Evolutionary conservation across 768 basidiomycete genomes (phyloP), one percentile per base, ranked within the genome.

Genomic region (Amanita jacksonii): DNA sequence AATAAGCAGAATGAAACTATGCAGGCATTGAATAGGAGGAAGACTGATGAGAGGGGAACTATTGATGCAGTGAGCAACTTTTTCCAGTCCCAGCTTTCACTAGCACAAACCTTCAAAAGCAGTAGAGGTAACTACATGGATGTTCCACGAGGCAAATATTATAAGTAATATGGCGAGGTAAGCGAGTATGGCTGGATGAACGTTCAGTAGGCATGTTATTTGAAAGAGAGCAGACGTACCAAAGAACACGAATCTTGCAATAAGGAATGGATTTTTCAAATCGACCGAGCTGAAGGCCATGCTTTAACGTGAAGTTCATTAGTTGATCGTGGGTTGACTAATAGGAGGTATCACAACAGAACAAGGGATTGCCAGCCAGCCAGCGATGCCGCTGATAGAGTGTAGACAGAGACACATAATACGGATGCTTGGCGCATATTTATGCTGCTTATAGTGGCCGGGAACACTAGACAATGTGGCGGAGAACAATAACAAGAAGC

Each of bases 101-200:
- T n/a, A n/a, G n/a, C n/a, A n/a, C 65, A 44, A 49, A 75, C 76
- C 63, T 48, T 63, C 53, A 45, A 61, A 40, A 3, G 62, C 64
- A 8, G 57, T 54, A 8, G 60, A 57, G 41, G 52, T 58, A 15
- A 65, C 63, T 12, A 65, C 61, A 39, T 61, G 59, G 16, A 78
- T 57, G 52, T 76, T 76, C 79, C 78, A 81, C 30, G 70, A 65
- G 5, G 78, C 69, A 49, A 81, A 79, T 18, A 71, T 66, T 32
- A 81, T 54, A 5, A 69, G 56, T 38, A 83, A 63, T 35, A 76
- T 46, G 51, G 69, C 76, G 33, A 79, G 8, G 63, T 51, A 30
- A 79, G 62, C 34, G 79, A 64, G 47, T 66, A 73, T 74, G 52
- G 1, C 44, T 20, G 28, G 20, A 35, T 28, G 25, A 30, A 48